Evolutionary conservation across 495 filamentous ascomycete genomes (phyloP).

Genomic region (Talaromyces liani): DNA sequence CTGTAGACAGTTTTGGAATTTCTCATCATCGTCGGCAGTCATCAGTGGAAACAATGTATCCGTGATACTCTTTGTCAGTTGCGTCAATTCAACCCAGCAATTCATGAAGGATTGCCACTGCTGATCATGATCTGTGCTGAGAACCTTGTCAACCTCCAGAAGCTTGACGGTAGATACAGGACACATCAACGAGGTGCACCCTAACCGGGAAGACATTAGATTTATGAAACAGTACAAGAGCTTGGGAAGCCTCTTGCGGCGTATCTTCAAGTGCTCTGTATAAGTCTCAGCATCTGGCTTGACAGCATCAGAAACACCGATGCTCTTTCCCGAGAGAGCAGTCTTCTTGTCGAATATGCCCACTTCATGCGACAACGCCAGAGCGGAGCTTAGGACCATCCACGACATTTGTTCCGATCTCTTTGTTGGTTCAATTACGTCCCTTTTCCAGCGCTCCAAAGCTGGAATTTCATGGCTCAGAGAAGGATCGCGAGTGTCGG

Average conservation of each 20-base stretch:
- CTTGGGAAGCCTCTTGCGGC: constrained; percentile 22
- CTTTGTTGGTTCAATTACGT: constrained; percentile 32
- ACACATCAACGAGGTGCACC: constrained; percentile 28
- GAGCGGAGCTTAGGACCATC: constrained; percentile 30
- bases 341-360: constrained; percentile 22
- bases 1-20: constrained; percentile 19
- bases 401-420: constrained; percentile 36
- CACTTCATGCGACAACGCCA: constrained; percentile 32
- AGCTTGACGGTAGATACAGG: not conserved
- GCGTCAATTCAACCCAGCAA: constrained; percentile 25
- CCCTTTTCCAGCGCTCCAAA: constrained; percentile 18
- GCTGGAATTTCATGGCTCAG: constrained; percentile 14
- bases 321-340: not conserved
- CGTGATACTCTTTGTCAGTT: constrained; percentile 21
- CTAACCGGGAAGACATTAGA: constrained; percentile 26
- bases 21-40: constrained; percentile 12
- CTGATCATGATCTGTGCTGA: constrained; percentile 9
- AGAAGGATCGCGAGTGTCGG: constrained; percentile 17
- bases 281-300: constrained; percentile 15
- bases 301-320: constrained; percentile 5
- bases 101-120: constrained; percentile 15
- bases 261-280: constrained; percentile 16
- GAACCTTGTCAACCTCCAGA: not conserved
- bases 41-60: constrained; percentile 21
- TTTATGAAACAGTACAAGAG: constrained; percentile 31